Evolutionary conservation across 805 yeast species (phyloP).

Genomic region (Lachancea thermotolerans): DNA sequence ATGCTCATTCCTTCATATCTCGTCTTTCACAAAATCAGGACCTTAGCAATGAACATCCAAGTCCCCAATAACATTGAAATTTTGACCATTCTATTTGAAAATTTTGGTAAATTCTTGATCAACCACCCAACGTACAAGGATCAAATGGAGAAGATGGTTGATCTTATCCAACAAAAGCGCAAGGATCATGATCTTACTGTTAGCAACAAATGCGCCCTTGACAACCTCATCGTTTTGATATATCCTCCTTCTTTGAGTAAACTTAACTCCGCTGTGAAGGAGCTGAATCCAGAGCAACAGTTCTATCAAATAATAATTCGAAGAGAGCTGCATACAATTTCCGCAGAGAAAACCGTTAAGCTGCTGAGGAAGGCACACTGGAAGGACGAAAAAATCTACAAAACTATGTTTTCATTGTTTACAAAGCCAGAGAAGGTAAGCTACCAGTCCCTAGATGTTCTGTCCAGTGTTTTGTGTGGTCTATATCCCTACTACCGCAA

Average conservation of each 20-base stretch:
- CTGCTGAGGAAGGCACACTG: conserved; percentile 43
- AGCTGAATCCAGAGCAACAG: conserved; percentile 38
- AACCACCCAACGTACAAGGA: conserved; percentile 48
- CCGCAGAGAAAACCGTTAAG: conserved; percentile 31
- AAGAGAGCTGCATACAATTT: conserved; percentile 40
- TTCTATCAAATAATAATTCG: conserved; percentile 47
- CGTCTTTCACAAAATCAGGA: conserved; percentile 65
- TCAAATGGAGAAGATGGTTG: conserved; percentile 59
- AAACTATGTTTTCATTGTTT: conserved; percentile 38
- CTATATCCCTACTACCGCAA: conserved; percentile 33
- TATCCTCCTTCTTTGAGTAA: conserved; percentile 47
- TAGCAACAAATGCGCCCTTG: conserved; percentile 52
- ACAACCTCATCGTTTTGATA: conserved; percentile 46
- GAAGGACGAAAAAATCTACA: conserved; percentile 32
- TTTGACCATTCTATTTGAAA: conserved; percentile 62
- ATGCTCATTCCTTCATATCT: conserved; percentile 63
- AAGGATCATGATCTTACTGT: conserved; percentile 44
- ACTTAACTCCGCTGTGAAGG: conserved; percentile 22
- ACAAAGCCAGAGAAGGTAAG: conserved; percentile 54
- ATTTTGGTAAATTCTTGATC: conserved; percentile 60
- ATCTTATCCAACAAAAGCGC: conserved; percentile 43
- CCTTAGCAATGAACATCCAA: conserved; percentile 45
- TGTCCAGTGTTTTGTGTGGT: conserved; percentile 43
- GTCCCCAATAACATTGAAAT: conserved; percentile 60
- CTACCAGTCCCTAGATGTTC: conserved; percentile 45